Percentiles rank a stretch among this genome's conserved stretches.
Evolutionary conservation across 2,329 filamentous ascomycete genomes (phyloP).

Genomic region (Botryotinia convoluta): DNA sequence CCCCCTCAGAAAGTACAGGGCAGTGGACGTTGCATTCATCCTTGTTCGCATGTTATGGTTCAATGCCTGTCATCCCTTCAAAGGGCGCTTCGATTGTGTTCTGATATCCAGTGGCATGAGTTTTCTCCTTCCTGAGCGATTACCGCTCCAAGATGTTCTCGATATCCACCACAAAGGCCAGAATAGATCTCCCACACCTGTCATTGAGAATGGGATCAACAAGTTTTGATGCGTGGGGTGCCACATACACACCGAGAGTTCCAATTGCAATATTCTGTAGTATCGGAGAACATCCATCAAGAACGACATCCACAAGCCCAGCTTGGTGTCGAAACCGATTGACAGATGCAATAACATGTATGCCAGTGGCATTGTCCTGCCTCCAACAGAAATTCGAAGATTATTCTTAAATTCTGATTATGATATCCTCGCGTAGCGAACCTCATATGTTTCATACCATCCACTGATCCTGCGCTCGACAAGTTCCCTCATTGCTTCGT

Average conservation of each 20-base stretch:
- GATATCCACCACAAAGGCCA: background rate
- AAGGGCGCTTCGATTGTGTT: background rate
- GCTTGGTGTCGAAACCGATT: too few species aligned
- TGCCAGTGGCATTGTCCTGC: too few species aligned
- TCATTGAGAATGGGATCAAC: background rate
- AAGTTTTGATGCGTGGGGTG: background rate
- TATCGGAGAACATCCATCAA: background rate
- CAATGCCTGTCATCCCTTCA: background rate
- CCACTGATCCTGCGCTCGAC: slow-evolving; percentile 9
- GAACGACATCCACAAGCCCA: background rate
- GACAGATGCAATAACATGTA: background rate
- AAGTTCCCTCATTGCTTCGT: slow-evolving; percentile 13
- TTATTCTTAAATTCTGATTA: background rate
- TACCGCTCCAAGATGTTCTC: background rate
- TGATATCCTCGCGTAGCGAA: slow-evolving; percentile 8
- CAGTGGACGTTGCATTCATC: background rate
- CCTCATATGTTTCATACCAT: slow-evolving; percentile 11
- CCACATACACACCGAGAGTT: background rate
- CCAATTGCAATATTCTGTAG: background rate
- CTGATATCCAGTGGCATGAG: background rate
- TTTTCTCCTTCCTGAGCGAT: background rate
- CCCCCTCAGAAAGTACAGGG: background rate
- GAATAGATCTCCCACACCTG: background rate
- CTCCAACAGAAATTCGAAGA: background rate
- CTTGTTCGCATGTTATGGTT: background rate